phyloP scores from a whole-genome alignment of 2,329 filamentous ascomycete genomes.

The Aspergillus transmontanensis region DNA sequence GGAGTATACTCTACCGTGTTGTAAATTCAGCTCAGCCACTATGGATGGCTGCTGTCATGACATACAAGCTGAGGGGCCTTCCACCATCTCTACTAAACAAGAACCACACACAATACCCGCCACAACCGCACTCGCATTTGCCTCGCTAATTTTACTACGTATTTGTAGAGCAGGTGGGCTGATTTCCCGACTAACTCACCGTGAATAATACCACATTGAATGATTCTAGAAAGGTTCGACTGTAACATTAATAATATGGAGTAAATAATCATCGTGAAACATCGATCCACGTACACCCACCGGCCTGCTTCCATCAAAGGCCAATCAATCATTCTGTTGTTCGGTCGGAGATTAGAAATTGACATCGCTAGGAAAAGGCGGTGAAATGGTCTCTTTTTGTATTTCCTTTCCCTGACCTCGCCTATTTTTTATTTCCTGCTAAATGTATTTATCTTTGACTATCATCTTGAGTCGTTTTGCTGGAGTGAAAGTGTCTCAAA shows the following conservation, averaged over 20 bases:
- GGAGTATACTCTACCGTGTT: background rate
- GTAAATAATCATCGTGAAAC: slow-evolving; percentile 8
- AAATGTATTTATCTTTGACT: background rate
- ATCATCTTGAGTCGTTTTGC: background rate
- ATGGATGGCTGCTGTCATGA: background rate
- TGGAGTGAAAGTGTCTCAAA: background rate
- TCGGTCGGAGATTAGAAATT: background rate
- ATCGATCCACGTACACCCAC: background rate
- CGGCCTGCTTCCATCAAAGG: background rate
- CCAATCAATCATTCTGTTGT: background rate
- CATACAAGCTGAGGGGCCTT: slow-evolving; percentile 1
- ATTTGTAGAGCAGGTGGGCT: slow-evolving; percentile 3
- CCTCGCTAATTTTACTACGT: background rate
- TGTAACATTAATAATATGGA: background rate
- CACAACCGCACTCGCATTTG: slow-evolving; percentile 18
- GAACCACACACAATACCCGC: slow-evolving; percentile 8
- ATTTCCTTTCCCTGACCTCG: background rate
- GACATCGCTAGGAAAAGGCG: background rate
- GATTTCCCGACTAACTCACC: background rate
- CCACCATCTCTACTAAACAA: slow-evolving; percentile 1
- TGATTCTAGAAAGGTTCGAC: slow-evolving; percentile 21
- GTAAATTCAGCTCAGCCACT: background rate
- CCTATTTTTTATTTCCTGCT: background rate
- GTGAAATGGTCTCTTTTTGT: background rate
- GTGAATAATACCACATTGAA: background rate